Conservation (phyloP, 345 rosid genomes). For the Citrus reticulata region DNA sequence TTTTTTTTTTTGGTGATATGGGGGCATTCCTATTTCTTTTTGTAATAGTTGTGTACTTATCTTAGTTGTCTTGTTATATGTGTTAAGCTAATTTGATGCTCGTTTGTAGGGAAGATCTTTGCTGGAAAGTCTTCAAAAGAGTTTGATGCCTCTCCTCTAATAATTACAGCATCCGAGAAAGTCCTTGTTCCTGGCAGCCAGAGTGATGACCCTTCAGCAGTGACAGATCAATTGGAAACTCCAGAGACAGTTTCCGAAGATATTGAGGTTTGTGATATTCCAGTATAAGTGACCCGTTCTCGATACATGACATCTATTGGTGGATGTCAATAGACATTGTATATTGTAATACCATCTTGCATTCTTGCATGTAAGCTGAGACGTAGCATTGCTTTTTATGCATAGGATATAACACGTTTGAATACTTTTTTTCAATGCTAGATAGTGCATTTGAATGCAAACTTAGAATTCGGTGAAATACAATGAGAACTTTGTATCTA, state of each 20-base stretch:
- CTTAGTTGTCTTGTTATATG: neutral
- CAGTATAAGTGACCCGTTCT: neutral
- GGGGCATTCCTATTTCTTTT: neutral
- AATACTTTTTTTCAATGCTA: too few species aligned
- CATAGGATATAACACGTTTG: neutral
- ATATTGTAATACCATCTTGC: neutral
- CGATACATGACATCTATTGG: neutral
- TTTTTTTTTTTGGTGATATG: too few species aligned
- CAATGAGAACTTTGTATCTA: neutral
- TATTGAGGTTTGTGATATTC: conserved; percentile 45
- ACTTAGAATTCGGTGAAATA: neutral
- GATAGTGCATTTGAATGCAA: neutral
- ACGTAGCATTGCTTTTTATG: neutral
- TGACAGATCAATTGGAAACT: conserved; percentile 43
- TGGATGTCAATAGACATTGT: neutral
- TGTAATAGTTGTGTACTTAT: neutral
- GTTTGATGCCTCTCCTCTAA: conserved; percentile 50
- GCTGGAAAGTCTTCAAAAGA: conserved; percentile 59
- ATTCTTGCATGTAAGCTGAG: neutral
- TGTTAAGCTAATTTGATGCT: conserved; percentile 29
- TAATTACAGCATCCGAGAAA: conserved; percentile 57
- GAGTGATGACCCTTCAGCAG: conserved; percentile 39
- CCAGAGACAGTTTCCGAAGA: conserved; percentile 36
- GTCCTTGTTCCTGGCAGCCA: conserved; percentile 55
- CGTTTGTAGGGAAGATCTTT: conserved; percentile 69